These are phyloP conservation scores for Talaromyces pinophilus DNA, from an alignment of 2,329 filamentous ascomycete genomes.

Conservation along the genomic window DNA sequence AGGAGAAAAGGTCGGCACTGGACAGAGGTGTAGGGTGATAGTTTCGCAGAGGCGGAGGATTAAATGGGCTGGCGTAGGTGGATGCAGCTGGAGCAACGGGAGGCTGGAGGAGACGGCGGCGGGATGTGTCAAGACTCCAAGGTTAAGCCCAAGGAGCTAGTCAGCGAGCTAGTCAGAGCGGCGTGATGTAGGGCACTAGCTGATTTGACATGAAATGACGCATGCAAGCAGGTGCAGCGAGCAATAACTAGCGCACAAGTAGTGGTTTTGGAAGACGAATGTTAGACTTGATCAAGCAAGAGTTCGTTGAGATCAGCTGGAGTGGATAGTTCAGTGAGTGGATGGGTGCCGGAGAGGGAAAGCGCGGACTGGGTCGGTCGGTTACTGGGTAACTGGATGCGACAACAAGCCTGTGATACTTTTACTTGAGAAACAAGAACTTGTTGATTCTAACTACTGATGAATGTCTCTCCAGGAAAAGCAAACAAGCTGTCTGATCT, in stretches of 20 bases:
- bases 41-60: not conserved
- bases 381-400: not conserved
- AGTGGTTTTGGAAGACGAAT: not conserved
- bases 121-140: conserved; percentile 1
- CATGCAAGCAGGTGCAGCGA: conserved; percentile 6
- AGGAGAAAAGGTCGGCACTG: not conserved
- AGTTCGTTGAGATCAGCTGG: not conserved
- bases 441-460: not conserved
- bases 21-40: not conserved
- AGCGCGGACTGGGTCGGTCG: not conserved
- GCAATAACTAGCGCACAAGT: not conserved
- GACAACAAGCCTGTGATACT: not conserved
- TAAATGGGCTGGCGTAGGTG: conserved; percentile 3
- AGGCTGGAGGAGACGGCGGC: conserved; percentile 7
- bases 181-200: not conserved
- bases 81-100: conserved; percentile 9
- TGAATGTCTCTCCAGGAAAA: not conserved
- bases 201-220: conserved; percentile 1
- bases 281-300: not conserved
- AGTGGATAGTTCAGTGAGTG: not conserved
- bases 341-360: not conserved
- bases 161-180: conserved; percentile 1
- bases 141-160: conserved; percentile 6
- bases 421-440: not conserved
- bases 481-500: not conserved